Base-by-base conservation (phyloP, 345 rosid species). In the Rubroshorea leprosula region DNA sequence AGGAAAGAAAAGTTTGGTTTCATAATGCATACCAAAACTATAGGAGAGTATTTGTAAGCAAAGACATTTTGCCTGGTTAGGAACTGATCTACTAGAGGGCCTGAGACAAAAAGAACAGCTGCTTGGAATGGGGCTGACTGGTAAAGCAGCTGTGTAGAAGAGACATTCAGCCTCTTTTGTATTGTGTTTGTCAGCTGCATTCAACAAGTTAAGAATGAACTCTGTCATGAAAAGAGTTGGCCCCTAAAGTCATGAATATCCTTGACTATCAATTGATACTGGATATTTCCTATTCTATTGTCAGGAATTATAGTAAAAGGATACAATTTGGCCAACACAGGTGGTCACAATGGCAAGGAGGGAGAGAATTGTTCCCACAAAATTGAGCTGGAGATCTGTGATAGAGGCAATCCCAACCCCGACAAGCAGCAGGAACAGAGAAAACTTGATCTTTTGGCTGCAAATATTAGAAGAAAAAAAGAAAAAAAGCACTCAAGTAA, bases 111-210 rank as follows among this genome's bases (percentile, higher is more conserved):
- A 31, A 93, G 91, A 74, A 89, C 67, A n/a, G 94, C 99, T 6
- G 99, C 96, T 74, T 93, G 99, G 68, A 89, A 93, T 35, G 99
- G 99, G 3, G 99, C 99, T 1, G 99, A 93, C 23, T 93, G 99
- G 70, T 93, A 93, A 9, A 89, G 82, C 62, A 93, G 76, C 79
- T 93, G 99, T 18, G 99, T 93, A 38, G 99, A 89, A 52, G 99
- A 83, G 15, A 93, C 99, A 63, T 87, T 89, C 7, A 85, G 77
- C 80, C 77, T 87, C 84, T 93, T 93, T 45, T 93, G 99, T 57
- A 93, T 93, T 54, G 97, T 89, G 68, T 82, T 93, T 67, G 99
- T 93, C 65, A 89, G 90, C 99, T 89, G 73, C 63, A 64, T 23
- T 59, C 23, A 38, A 23, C 26, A 29, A 26, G 77, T 75, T 57